These are phyloP conservation scores for Apiospora malaysiana DNA, from an alignment of 2,329 filamentous ascomycete species.

Conservation along the genomic window DNA sequence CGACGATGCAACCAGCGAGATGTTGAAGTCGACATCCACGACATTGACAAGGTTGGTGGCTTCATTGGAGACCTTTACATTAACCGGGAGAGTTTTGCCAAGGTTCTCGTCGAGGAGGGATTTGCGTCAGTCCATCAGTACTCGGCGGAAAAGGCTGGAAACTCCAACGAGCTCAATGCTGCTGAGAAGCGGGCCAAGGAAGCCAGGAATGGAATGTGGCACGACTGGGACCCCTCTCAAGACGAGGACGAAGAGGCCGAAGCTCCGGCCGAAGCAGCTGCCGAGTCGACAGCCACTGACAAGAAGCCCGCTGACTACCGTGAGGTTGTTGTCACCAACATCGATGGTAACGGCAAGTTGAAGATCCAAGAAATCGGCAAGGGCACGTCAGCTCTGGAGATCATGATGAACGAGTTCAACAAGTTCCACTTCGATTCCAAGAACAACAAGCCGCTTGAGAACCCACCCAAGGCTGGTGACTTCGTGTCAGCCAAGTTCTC, in stretches of 20 bases:
- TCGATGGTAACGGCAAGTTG: constrained; percentile 80
- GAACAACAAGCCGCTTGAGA: constrained; percentile 75
- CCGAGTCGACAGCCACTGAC: constrained; percentile 58
- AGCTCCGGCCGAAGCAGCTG: constrained; percentile 50
- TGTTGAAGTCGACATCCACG: constrained; percentile 93
- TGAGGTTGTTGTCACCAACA: constrained; percentile 89
- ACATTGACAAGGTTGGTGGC: constrained; percentile 93
- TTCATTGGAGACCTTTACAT: constrained; percentile 96
- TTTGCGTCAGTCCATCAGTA: constrained; percentile 91
- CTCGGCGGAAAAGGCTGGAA: constrained; percentile 94
- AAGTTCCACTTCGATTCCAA: constrained; percentile 86
- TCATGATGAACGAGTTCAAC: constrained; percentile 89
- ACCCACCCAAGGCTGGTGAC: constrained; percentile 87
- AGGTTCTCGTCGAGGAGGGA: constrained; percentile 91
- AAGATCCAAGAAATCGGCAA: constrained; percentile 92
- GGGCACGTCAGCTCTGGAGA: constrained; percentile 83
- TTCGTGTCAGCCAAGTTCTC: constrained; percentile 91
- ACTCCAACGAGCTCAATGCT: constrained; percentile 83
- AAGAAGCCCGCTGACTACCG: constrained; percentile 85
- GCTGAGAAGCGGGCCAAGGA: constrained; percentile 93
- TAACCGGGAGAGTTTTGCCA: constrained; percentile 94
- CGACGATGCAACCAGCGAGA: constrained; percentile 90
- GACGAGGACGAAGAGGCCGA: constrained; percentile 69
- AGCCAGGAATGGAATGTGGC: constrained; percentile 85
- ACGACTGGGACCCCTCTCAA: constrained; percentile 90